phyloP scores from a whole-genome alignment of 192 early-diverging fungal genomes.

The Coemansia sp. region DNA sequence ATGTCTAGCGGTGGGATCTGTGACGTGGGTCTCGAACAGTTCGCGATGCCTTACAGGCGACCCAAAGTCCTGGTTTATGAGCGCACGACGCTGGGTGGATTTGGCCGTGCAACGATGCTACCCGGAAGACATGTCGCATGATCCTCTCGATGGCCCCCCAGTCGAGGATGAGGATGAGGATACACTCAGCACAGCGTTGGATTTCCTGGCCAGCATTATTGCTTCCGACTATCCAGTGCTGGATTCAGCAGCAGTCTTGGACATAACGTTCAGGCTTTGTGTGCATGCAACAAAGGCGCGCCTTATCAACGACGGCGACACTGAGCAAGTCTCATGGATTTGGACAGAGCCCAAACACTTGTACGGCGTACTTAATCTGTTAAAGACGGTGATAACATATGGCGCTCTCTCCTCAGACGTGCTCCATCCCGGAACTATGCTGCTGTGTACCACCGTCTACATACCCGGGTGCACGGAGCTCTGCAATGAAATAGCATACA shows the following conservation, averaged over 20 bases:
- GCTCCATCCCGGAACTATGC: constrained; percentile 25
- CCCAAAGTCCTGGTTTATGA: constrained; percentile 27
- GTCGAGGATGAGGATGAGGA: constrained; percentile 2
- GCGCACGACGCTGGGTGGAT: constrained; percentile 21
- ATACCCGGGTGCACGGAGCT: constrained; percentile 28
- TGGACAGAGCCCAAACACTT: constrained; percentile 39
- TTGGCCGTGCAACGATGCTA: constrained; percentile 30
- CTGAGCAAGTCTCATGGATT: constrained; percentile 33
- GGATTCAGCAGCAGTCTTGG: constrained; percentile 17
- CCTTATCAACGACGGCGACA: constrained; percentile 10
- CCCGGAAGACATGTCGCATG: constrained; percentile 9
- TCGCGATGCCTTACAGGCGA: constrained; percentile 19
- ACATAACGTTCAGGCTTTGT: constrained; percentile 13
- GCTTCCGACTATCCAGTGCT: constrained; percentile 42
- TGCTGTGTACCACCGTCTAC: constrained; percentile 44
- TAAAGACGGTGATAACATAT: constrained; percentile 46
- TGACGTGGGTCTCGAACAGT: constrained; percentile 31
- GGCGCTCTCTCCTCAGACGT: constrained; percentile 36
- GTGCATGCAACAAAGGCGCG: constrained; percentile 19
- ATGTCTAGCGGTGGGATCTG: constrained; percentile 21
- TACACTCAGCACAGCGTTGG: constrained; percentile 30
- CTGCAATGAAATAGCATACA: constrained; percentile 42
- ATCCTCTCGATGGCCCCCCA: constrained; percentile 7
- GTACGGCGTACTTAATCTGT: constrained; percentile 30
- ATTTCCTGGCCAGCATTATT: constrained; percentile 31